These are phyloP conservation scores for Saccharomycopsis hybrid DNA, from an alignment of 1,139 yeast species.

Conservation along the genomic window DNA sequence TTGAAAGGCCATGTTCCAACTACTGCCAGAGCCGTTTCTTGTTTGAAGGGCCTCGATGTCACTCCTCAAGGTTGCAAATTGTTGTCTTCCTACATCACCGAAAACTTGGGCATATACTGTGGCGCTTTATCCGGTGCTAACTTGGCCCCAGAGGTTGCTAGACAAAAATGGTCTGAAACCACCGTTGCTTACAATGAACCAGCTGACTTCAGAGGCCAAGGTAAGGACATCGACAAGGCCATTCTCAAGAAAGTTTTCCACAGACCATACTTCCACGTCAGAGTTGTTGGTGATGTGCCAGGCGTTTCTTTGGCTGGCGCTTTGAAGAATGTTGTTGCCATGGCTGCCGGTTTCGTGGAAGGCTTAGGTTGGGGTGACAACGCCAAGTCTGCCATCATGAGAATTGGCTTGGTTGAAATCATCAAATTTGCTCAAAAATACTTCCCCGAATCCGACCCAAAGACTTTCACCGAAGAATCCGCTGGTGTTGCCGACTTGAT, in stretches of 20 bases:
- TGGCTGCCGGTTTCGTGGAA: slow-evolving; percentile 91
- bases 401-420: slow-evolving; percentile 86
- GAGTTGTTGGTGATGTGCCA: slow-evolving; percentile 81
- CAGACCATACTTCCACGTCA: slow-evolving; percentile 92
- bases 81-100: slow-evolving; percentile 67
- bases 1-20: slow-evolving; percentile 68
- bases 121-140: slow-evolving; percentile 96
- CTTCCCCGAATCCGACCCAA: slow-evolving; percentile 63
- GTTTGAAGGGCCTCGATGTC: slow-evolving; percentile 89
- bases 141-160: slow-evolving; percentile 91
- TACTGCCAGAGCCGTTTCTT: slow-evolving; percentile 76
- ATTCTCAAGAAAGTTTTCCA: slow-evolving; percentile 76
- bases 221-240: slow-evolving; percentile 64
- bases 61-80: slow-evolving; percentile 73
- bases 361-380: slow-evolving; percentile 98
- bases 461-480: slow-evolving; percentile 83
- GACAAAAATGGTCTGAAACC: slow-evolving; percentile 90
- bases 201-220: slow-evolving; percentile 60
- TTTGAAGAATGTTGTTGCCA: slow-evolving; percentile 85
- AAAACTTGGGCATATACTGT: slow-evolving; percentile 75
- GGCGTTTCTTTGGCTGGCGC: slow-evolving; percentile 96
- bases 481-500: slow-evolving; percentile 97
- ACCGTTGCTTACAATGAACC: slow-evolving; percentile 84
- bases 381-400: slow-evolving; percentile 92
- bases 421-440: slow-evolving; percentile 73